A percentile compares a stretch with the other conserved stretches of the same genome.
Conservation (phyloP, 805 yeast genomes). For the Candida schatavii region DNA sequence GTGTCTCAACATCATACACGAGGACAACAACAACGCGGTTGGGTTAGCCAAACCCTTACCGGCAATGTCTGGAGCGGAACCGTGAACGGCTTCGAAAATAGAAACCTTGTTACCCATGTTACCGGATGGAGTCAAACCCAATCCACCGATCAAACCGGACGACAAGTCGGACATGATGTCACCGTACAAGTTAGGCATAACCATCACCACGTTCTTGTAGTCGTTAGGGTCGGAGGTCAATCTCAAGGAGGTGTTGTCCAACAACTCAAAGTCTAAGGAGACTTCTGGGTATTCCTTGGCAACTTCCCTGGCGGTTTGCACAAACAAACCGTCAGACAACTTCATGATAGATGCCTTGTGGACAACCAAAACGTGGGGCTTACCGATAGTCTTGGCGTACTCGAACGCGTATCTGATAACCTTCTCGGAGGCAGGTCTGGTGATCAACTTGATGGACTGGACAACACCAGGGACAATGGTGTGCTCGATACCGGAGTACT, state of each 20-base stretch:
- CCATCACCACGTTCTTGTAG: constrained; percentile 88
- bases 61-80: constrained; percentile 99
- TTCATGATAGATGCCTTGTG: constrained; percentile 99
- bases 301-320: constrained; percentile 84
- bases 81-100: constrained; percentile 99
- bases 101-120: constrained; percentile 99
- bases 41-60: constrained; percentile 99
- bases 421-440: constrained; percentile 93
- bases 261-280: constrained; percentile 76
- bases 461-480: constrained; percentile 97
- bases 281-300: constrained; percentile 92
- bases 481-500: constrained; percentile 98
- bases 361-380: constrained; percentile 87
- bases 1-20: constrained; percentile 99
- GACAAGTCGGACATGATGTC: constrained; percentile 98
- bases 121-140: constrained; percentile 98
- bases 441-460: constrained; percentile 95
- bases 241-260: constrained; percentile 92
- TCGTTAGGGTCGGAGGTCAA: constrained; percentile 85
- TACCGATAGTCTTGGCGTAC: constrained; percentile 85
- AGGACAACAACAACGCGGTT: constrained; percentile 91
- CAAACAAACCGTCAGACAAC: constrained; percentile 95
- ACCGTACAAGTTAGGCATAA: constrained; percentile 99
- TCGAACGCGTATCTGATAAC: constrained; percentile 96
- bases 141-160: constrained; percentile 97